Evolutionary conservation across 2,329 filamentous ascomycete species (phyloP).

Genomic region (Penicillium sp.): DNA sequence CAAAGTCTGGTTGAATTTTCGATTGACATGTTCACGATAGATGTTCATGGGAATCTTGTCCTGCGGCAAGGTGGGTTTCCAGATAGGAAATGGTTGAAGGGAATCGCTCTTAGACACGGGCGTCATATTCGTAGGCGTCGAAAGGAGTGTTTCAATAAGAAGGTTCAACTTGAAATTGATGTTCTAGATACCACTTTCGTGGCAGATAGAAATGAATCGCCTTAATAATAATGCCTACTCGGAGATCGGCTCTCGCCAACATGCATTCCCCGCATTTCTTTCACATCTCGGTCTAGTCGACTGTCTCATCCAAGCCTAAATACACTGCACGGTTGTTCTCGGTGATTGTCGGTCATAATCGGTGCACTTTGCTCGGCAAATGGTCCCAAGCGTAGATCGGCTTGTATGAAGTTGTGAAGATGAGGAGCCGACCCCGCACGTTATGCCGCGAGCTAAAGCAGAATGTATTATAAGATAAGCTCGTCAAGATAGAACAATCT

Average conservation of each 20-base stretch:
- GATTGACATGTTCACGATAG: conserved; percentile 18
- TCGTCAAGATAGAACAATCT: background rate
- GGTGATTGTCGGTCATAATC: conserved; percentile 16
- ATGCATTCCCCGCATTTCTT: conserved; percentile 3
- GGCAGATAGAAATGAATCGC: background rate
- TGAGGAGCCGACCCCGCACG: conserved; percentile 7
- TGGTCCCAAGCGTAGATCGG: background rate
- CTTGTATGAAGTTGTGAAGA: background rate
- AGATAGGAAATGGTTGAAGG: conserved; percentile 10
- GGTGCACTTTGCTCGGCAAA: conserved; percentile 14
- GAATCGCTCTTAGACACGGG: background rate
- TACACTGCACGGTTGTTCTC: background rate
- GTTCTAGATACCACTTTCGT: background rate
- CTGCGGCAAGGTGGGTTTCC: conserved; percentile 11
- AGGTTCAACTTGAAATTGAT: background rate
- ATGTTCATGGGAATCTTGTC: conserved; percentile 20
- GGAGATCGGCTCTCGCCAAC: conserved; percentile 5
- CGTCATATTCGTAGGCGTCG: background rate
- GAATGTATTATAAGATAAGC: background rate
- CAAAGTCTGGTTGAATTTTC: conserved; percentile 14
- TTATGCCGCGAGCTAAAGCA: background rate
- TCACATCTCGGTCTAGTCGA: background rate
- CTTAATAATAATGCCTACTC: conserved; percentile 5
- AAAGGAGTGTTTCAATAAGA: background rate
- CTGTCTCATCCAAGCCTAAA: background rate